Conservation (phyloP, 2,329 filamentous ascomycete species). For the Arthrobotrys iridis region DNA sequence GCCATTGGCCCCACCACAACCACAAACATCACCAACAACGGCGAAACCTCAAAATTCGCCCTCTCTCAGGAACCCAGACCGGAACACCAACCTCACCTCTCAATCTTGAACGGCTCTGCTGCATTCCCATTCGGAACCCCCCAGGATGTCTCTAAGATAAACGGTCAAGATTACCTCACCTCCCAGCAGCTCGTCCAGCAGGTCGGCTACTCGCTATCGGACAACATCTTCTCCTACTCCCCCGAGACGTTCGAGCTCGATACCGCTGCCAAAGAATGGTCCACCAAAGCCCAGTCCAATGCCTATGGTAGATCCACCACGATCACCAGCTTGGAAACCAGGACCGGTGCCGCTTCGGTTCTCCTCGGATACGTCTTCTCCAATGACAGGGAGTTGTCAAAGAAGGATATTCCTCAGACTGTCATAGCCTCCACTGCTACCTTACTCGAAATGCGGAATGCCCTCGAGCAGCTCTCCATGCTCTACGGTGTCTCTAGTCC, state of each 20-base stretch:
- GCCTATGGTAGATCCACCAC: constrained; percentile 69
- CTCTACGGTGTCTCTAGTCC: constrained; percentile 92
- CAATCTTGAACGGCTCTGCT: constrained; percentile 57
- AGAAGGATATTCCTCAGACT: constrained; percentile 89
- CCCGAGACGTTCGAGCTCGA: constrained; percentile 93
- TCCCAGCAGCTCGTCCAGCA: constrained; percentile 95
- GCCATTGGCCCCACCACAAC: constrained; percentile 12
- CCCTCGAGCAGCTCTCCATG: constrained; percentile 88
- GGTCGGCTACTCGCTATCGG: constrained; percentile 91
- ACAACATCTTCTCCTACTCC: constrained; percentile 91
- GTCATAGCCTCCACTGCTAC: constrained; percentile 87
- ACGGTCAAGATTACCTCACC: constrained; percentile 89
- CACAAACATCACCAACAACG: constrained; percentile 32
- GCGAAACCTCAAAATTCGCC: constrained; percentile 42
- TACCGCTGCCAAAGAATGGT: constrained; percentile 81
- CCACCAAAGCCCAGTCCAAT: constrained; percentile 75
- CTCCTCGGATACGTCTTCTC: constrained; percentile 98
- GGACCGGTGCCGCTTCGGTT: constrained; percentile 87
- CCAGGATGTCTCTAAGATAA: constrained; percentile 65
- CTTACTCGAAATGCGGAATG: constrained; percentile 79
- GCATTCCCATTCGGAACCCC: constrained; percentile 57
- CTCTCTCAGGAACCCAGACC: constrained; percentile 35
- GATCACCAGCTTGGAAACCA: constrained; percentile 83
- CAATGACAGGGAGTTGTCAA: constrained; percentile 90
- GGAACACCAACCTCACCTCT: constrained; percentile 54